Evolutionary conservation across 495 filamentous ascomycete genomes (phyloP), one percentile per base, ranked within the genome.

Genomic region (Penicillium arizonense): DNA sequence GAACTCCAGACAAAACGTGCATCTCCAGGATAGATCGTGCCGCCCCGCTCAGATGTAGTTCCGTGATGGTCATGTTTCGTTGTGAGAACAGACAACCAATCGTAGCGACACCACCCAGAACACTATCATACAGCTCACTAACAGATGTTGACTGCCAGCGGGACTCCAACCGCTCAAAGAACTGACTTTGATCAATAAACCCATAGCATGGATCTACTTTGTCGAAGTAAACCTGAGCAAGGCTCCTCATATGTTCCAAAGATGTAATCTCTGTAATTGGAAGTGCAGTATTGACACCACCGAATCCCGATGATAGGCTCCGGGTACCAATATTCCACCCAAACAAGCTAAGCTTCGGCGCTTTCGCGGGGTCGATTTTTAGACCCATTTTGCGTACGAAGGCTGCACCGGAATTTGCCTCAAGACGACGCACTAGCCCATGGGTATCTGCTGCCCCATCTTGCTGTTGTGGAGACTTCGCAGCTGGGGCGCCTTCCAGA

Each of bases 301-400:
- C 33, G 1, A 50, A 14, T 3, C 46, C 44, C 7, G 58, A 59
- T 10, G 59, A 51, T n/a, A 67, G 57, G 12, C 59, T 38, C 20
- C 79, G 67, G 13, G 63, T 62, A 8, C 77, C 77, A 13, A 73
- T 56, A 61, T 82, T 80, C 79, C 78, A 83, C 0, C 68, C 79
- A 57, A 80, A 83, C 4, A 79, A 67, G 23, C 77, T 77, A 32
- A 80, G 50, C 16, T 73, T 66, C 0, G 79, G 79, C 10, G 77
- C 78, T 47, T 73, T 73, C 3, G 69, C 59, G 1, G 77, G 68
- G 28, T 79, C 76, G 20, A 82, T 62, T 18, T 72, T 73, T 41
- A 79, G 67, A 1, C 74, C 78, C 24, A 83, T 54, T 39, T 68
- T 74, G 20, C 73, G 64, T 7, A 78, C 73, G 52, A 80, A 81